Conservation (phyloP, 1,284 basidiomycete species). For the Sparassis latifolia region DNA sequence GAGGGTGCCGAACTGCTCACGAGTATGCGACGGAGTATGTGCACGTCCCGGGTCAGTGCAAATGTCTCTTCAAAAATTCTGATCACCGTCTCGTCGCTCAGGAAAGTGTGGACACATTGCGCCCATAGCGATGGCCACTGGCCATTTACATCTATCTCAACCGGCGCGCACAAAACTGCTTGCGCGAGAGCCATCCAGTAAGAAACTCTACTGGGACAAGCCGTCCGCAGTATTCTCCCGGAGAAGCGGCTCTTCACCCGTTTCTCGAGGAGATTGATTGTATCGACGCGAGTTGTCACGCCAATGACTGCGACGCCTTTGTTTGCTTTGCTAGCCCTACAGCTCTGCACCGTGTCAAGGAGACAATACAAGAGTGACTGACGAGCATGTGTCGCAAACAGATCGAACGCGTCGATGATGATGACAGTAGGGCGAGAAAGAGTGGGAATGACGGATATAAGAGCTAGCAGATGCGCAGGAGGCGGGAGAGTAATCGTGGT, state of each 20-base stretch:
- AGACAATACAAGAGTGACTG: constrained; percentile 88
- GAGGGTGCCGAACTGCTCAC: constrained; percentile 33
- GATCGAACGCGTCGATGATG: constrained; percentile 85
- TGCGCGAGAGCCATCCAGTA: constrained; percentile 48
- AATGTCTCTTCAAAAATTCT: constrained; percentile 52
- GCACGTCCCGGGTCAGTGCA: constrained; percentile 62
- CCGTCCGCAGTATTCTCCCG: constrained; percentile 77
- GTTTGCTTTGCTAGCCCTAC: constrained; percentile 44
- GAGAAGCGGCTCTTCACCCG: constrained; percentile 95
- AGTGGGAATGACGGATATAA: constrained; percentile 74
- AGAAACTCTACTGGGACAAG: constrained; percentile 45
- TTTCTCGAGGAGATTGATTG: constrained; percentile 88
- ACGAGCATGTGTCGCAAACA: constrained; percentile 84
- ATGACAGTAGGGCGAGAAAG: constrained; percentile 77
- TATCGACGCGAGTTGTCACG: constrained; percentile 77
- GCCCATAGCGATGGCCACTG: constrained; percentile 59
- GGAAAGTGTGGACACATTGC: constrained; percentile 48
- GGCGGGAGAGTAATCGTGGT: constrained; percentile 43
- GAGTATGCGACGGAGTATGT: constrained; percentile 58
- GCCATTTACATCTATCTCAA: constrained; percentile 20
- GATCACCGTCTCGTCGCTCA: constrained; percentile 39
- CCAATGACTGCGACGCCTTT: constrained; percentile 82
- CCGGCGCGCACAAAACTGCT: constrained; percentile 33
- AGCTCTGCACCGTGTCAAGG: constrained; percentile 75
- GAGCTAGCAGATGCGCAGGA: constrained; percentile 71